Evolutionary conservation across 106 monocot species (phyloP), one percentile per base, ranked within the genome.

Genomic region (Dioscorea zingiberensis): DNA sequence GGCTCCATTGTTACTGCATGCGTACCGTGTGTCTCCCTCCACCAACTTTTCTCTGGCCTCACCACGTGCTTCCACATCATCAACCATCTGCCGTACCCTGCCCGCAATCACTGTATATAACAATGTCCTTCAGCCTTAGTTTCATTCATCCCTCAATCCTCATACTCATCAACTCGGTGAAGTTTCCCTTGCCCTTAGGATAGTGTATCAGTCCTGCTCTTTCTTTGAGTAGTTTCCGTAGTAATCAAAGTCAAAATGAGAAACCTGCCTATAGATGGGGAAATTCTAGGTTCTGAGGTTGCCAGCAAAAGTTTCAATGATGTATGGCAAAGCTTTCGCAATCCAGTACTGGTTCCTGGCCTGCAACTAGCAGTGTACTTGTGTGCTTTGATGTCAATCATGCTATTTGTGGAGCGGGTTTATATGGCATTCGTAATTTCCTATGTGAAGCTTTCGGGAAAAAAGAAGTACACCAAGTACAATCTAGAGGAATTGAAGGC

Each of bases 381-480:
- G 10, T 84, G 84, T 46, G 75, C 72, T 21, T 27, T 65, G 14
- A 76, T 84, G 87, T 87, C 83, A 13, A 27, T 87, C 21, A 83
- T 87, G 77, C 54, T 87, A 30, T 87, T 87, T 64, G 47, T 79
- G 21, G 86, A 79, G 65, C 59, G 82, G 7, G 66, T 82, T 21
- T 86, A 81, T 51, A 79, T 87, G 86, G 87, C 83, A 2, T 28
- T 74, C 12, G 87, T 83, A 22, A 77, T 87, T 48, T 15, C 77
- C 2, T 55, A 18, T 28, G 83, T 87, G 64, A 83, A 83, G 73
- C 12, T 83, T 17, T 22, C 76, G 44, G 47, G 70, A 17, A 74
- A 63, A 54, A 77, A 80, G 69, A 73, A 77, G 30, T 80, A 73
- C 60, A 77, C 71, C 25, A 83, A 71, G 61, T 83, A 77, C 73